Base-by-base conservation (phyloP, 371 early-diverging fungal genomes). In the Mortierella sp. region DNA sequence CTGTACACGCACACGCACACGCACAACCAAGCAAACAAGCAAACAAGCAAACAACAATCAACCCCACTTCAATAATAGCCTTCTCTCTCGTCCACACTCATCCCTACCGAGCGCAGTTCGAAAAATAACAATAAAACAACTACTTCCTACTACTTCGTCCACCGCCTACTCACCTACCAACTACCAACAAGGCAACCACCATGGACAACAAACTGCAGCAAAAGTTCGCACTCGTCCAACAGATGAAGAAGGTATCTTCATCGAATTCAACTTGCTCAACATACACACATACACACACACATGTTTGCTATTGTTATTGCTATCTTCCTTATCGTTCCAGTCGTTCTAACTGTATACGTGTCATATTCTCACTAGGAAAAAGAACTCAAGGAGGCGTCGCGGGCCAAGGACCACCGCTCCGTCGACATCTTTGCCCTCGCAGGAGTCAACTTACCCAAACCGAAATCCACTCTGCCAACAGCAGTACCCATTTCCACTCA, bases 341-440 rank as follows among this genome's bases (percentile, higher is more conserved):
- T 46, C 7, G 35, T 43, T 32, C 21, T 16, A 32, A 63, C 16
- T 41, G 48, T 29, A 27, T 54, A 29, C 63, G 49, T 56, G 7
- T 35, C 44, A n/a, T 70, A n/a, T 46, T 16, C 38, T 78, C 27
- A 6, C 49, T 71, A 84, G 84, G 84, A 84, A 27, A 84, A 84
- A 71, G 84, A 84, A 48, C 78, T 78, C 29, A 80, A 80, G 55
- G 84, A 84, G 49, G 84, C 84, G 0, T 81, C 65, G 41, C 65
- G 81, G 44, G 78, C 74, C 35, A 84, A 78, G 68, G 84, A 81
- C n/a, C 75, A 72, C 18, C 76, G 77, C 21, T 68, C 76, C 29
- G 48, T 84, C 54, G 84, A 84, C 78, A 84, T 84, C 73, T 84
- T 84, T 76, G 78, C 84, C 3, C 49, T 84, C 12, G 84, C 84